Conservation (phyloP, 2,329 filamentous ascomycete species). For the Scedosporium apiospermum region DNA sequence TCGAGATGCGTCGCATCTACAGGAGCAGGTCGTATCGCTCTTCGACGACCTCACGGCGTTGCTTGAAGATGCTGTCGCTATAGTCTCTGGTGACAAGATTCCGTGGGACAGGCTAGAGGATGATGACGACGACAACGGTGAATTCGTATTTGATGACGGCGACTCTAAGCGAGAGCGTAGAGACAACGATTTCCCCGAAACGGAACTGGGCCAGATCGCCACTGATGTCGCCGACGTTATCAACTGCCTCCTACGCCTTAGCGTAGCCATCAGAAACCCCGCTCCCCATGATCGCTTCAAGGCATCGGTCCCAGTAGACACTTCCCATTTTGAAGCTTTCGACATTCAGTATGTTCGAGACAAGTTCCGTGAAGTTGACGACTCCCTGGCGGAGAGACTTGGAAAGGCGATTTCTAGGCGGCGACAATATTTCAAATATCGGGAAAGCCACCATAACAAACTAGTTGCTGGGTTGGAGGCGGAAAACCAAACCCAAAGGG, state of each 20-base stretch:
- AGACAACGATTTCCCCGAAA: not conserved
- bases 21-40: slow-evolving; percentile 13
- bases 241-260: slow-evolving; percentile 23
- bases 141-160: not conserved
- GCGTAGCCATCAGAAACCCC: slow-evolving; percentile 25
- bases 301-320: slow-evolving; percentile 10
- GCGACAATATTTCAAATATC: slow-evolving; percentile 26
- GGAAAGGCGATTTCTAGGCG: slow-evolving; percentile 23
- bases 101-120: not conserved
- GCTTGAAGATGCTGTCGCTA: slow-evolving; percentile 2
- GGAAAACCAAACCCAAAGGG: slow-evolving; percentile 9
- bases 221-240: slow-evolving; percentile 17
- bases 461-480: slow-evolving; percentile 16
- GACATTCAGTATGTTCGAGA: slow-evolving; percentile 20
- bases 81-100: not conserved
- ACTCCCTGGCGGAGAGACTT: slow-evolving; percentile 14
- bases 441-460: slow-evolving; percentile 24
- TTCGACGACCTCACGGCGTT: slow-evolving; percentile 12
- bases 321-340: slow-evolving; percentile 14
- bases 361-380: slow-evolving; percentile 17
- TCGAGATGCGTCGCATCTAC: slow-evolving; percentile 12
- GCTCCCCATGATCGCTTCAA: slow-evolving; percentile 23
- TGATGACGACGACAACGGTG: not conserved
- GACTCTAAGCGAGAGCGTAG: not conserved
- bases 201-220: slow-evolving; percentile 12